A percentile compares a stretch with the other conserved stretches of the same genome.
phyloP scores from a whole-genome alignment of 2,329 filamentous ascomycete genomes.

The Torrubiellomyces zombiae region DNA sequence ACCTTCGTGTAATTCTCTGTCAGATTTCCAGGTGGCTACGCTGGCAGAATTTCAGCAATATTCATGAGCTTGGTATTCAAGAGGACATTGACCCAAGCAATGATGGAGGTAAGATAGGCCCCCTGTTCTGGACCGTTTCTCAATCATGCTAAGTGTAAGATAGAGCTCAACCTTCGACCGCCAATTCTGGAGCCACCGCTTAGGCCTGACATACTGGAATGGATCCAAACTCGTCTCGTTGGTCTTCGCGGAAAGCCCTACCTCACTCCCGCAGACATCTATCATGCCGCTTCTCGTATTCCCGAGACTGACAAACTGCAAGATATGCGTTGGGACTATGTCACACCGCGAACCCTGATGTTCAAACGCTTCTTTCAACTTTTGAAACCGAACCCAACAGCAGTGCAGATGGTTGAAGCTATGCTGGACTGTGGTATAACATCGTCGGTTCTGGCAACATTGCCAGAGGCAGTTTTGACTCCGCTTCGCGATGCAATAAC shows the following conservation, averaged over 20 bases:
- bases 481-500: slow-evolving; percentile 71
- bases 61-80: slow-evolving; percentile 37
- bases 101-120: slow-evolving; percentile 20
- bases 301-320: slow-evolving; percentile 17
- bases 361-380: slow-evolving; percentile 51
- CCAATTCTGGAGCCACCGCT: slow-evolving; percentile 16
- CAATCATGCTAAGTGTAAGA: slow-evolving; percentile 3
- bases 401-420: slow-evolving; percentile 52
- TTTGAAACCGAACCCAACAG: slow-evolving; percentile 32
- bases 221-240: slow-evolving; percentile 32
- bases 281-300: slow-evolving; percentile 20
- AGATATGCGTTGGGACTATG: slow-evolving; percentile 24
- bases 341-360: slow-evolving; percentile 52
- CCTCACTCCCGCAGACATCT: slow-evolving; percentile 27
- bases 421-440: slow-evolving; percentile 57
- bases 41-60: slow-evolving; percentile 37
- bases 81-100: slow-evolving; percentile 23
- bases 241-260: slow-evolving; percentile 20
- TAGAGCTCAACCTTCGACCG: slow-evolving; percentile 16
- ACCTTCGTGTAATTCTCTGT: slow-evolving; percentile 56
- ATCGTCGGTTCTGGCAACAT: slow-evolving; percentile 52
- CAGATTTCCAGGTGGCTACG: slow-evolving; percentile 73
- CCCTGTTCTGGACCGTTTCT: neutral
- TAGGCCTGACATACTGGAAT: slow-evolving; percentile 30
- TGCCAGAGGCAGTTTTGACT: slow-evolving; percentile 71